These are phyloP conservation scores for Ambrosia trifida DNA, from an alignment of 129 eudicot species.

Conservation along the genomic window DNA sequence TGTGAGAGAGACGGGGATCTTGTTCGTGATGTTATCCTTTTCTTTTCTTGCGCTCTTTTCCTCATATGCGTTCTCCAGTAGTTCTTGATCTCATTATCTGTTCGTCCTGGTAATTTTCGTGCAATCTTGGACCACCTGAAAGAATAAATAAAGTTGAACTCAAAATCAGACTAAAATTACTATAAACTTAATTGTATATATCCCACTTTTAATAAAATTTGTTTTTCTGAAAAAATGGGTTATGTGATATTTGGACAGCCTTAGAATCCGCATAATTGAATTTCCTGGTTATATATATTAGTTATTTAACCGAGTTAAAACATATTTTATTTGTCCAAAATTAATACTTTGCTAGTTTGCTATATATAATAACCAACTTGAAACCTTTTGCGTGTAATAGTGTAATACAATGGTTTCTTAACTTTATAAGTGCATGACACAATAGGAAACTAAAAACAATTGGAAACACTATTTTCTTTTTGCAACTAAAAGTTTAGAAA, in stretches of 20 bases:
- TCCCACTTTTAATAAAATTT: not conserved
- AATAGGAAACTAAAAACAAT: conserved; percentile 8
- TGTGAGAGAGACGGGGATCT: conserved; percentile 40
- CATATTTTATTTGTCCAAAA: not conserved
- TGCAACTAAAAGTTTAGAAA: conserved; percentile 8
- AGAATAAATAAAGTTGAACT: not conserved
- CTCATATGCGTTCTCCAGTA: conserved; percentile 94
- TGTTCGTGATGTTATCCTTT: conserved; percentile 28
- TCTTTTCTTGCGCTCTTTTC: conserved; percentile 71
- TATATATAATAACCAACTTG: not conserved
- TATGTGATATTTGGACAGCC: not conserved
- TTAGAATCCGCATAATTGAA: not conserved
- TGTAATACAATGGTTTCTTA: conserved; percentile 9
- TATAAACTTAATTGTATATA: too few relatives aligned
- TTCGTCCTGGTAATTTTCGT: conserved; percentile 76
- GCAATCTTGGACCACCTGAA: conserved; percentile 96
- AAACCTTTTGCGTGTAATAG: not conserved
- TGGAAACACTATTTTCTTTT: conserved; percentile 11
- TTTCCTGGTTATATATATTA: not conserved
- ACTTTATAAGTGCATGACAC: conserved; percentile 13
- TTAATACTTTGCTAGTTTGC: not conserved
- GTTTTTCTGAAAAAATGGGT: not conserved
- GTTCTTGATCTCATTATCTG: conserved; percentile 90
- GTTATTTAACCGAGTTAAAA: not conserved
- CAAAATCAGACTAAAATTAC: not conserved